These are phyloP conservation scores for Cinnamomum chago DNA, from an alignment of 164 flowering plant genomes.

Conservation along the genomic window DNA sequence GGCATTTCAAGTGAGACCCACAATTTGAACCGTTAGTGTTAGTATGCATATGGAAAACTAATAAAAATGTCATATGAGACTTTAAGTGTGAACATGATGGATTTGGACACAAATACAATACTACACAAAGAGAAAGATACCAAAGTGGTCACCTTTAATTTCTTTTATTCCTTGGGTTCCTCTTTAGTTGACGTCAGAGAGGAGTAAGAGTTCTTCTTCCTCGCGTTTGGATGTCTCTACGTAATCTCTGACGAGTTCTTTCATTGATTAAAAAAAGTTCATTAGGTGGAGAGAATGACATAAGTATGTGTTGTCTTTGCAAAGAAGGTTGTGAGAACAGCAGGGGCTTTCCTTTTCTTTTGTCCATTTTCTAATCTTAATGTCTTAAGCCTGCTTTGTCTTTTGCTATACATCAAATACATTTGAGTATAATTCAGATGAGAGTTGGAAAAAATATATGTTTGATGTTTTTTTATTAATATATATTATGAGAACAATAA, in stretches of 20 bases:
- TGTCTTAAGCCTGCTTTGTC: not conserved
- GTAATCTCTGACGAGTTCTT: not conserved
- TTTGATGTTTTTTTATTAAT: too few species aligned
- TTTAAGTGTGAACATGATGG: too few species aligned
- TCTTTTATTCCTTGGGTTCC: not conserved
- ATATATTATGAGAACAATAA: too few species aligned
- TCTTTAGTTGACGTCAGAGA: not conserved
- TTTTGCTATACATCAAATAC: not conserved
- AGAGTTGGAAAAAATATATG: too few species aligned
- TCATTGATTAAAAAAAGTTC: not conserved
- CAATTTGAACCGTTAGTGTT: too few species aligned
- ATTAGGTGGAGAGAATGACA: not conserved
- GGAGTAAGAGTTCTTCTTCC: not conserved
- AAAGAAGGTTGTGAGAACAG: not conserved
- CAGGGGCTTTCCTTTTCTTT: not conserved
- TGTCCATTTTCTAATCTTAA: not conserved
- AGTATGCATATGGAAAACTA: too few species aligned
- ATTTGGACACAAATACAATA: too few species aligned
- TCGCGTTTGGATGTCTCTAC: not conserved
- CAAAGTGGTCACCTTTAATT: not conserved
- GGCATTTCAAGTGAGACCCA: too few species aligned
- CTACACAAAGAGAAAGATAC: not conserved
- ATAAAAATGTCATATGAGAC: too few species aligned
- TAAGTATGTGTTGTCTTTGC: not conserved
- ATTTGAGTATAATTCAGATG: too few species aligned